These are phyloP conservation scores for Amanita fuliginea DNA, from an alignment of 768 basidiomycete genomes.

Conservation along the genomic window DNA sequence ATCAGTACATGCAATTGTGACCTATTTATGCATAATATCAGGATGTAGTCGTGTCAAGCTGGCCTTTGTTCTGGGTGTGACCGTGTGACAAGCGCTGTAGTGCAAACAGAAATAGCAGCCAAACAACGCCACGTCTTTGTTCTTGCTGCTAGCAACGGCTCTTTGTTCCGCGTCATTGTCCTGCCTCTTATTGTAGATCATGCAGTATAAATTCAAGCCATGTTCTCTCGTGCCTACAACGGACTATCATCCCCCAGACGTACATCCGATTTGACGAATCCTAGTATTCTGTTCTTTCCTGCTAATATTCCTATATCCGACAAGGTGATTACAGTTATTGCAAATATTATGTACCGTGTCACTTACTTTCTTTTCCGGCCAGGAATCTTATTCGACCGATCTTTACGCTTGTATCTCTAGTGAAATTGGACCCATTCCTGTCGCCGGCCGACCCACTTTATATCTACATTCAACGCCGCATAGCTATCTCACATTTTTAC, in stretches of 20 bases:
- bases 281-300: constrained; percentile 5
- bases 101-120: no score
- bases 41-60: no score
- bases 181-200: constrained; percentile 1
- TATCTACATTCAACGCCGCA: not conserved
- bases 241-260: not conserved
- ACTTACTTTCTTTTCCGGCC: not conserved
- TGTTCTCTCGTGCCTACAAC: not conserved
- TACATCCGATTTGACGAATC: not conserved
- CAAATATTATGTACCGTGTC: not conserved
- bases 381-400: not conserved
- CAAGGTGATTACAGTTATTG: not conserved
- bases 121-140: constrained; percentile 1
- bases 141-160: not conserved
- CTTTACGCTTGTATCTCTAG: constrained; percentile 1
- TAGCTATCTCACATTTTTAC: not conserved
- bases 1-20: not conserved
- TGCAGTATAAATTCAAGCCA: not conserved
- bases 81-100: no score
- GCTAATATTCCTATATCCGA: not conserved
- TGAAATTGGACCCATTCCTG: not conserved
- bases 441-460: constrained; percentile 6
- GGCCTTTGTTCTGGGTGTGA: no score
- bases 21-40: not conserved
- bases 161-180: constrained; percentile 4